A percentile compares a stretch with the other conserved stretches of the same genome.
These are phyloP conservation scores for Pichia terricola DNA, from an alignment of 1,139 yeast species.

Conservation along the genomic window DNA sequence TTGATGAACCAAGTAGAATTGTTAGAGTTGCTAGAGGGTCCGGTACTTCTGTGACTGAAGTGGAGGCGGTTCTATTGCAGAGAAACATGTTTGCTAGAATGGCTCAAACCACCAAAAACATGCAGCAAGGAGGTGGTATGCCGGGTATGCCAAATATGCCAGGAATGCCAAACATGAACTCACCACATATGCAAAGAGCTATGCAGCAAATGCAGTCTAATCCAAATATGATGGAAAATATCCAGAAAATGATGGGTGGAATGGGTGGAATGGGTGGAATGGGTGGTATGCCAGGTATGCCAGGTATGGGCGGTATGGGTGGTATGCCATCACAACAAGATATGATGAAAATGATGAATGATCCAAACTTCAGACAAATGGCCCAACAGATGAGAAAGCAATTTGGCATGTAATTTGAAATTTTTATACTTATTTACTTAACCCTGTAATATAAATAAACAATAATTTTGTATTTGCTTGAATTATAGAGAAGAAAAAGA, in stretches of 20 bases:
- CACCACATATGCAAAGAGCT: slow-evolving; percentile 47
- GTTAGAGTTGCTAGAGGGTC: slow-evolving; percentile 93
- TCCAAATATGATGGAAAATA: slow-evolving; percentile 57
- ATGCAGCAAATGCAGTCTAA: slow-evolving; percentile 42
- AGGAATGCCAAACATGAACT: slow-evolving; percentile 34
- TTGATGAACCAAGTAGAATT: slow-evolving; percentile 74
- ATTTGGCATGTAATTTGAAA: slow-evolving; percentile 13
- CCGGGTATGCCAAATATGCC: slow-evolving; percentile 9
- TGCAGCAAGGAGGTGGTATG: slow-evolving; percentile 22
- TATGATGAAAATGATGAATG: slow-evolving; percentile 28
- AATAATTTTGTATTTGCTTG: too few species aligned
- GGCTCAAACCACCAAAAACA: slow-evolving; percentile 64
- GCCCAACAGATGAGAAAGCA: slow-evolving; percentile 27
- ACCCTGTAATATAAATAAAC: too few species aligned
- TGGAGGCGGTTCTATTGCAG: slow-evolving; percentile 85
- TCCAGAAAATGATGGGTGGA: slow-evolving; percentile 44
- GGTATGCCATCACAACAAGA: slow-evolving; percentile 27
- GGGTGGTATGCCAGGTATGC: slow-evolving; percentile 28
- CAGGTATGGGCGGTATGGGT: slow-evolving; percentile 21
- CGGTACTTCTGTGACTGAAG: slow-evolving; percentile 88
- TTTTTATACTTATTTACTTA: too few species aligned
- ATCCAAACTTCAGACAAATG: slow-evolving; percentile 26
- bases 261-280: slow-evolving; percentile 29
- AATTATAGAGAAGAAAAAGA: too few species aligned
- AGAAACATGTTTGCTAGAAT: slow-evolving; percentile 91